phyloP scores from a whole-genome alignment of 148 eudicot species.

The Hydrangea macrophylla region DNA sequence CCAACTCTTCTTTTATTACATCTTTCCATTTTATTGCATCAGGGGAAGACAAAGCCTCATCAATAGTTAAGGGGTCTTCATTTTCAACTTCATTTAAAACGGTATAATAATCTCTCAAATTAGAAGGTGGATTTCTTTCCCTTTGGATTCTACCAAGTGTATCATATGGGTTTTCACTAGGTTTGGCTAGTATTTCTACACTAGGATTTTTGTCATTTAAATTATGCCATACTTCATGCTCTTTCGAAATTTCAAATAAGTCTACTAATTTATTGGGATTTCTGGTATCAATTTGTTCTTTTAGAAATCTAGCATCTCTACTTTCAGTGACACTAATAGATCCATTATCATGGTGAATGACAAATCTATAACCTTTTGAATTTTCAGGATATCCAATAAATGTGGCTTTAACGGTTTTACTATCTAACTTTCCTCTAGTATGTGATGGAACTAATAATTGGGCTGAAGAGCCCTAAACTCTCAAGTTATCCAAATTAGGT shows the following conservation, averaged over 20 bases:
- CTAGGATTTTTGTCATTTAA: too few relatives aligned
- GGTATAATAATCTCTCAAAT: not conserved
- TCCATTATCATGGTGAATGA: not conserved
- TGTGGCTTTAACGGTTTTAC: not conserved
- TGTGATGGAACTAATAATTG: not conserved
- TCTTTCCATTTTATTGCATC: not conserved
- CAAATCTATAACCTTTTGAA: not conserved
- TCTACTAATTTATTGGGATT: not conserved
- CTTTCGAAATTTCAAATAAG: not conserved
- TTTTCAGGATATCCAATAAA: not conserved
- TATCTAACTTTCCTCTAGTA: not conserved
- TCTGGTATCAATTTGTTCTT: not conserved
- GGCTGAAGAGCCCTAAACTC: not conserved
- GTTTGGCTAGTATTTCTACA: too few relatives aligned
- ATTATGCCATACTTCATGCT: not conserved
- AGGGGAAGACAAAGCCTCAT: not conserved
- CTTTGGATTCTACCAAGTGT: not conserved
- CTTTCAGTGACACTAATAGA: not conserved
- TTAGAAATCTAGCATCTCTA: not conserved
- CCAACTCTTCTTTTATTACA: not conserved
- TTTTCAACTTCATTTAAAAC: not conserved
- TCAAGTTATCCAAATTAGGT: not conserved
- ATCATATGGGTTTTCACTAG: not conserved
- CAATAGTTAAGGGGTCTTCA: not conserved
- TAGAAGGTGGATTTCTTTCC: not conserved